Evolutionary conservation across 2,329 filamentous ascomycete genomes (phyloP).

Genomic region (Pseudocercospora fijiensis): DNA sequence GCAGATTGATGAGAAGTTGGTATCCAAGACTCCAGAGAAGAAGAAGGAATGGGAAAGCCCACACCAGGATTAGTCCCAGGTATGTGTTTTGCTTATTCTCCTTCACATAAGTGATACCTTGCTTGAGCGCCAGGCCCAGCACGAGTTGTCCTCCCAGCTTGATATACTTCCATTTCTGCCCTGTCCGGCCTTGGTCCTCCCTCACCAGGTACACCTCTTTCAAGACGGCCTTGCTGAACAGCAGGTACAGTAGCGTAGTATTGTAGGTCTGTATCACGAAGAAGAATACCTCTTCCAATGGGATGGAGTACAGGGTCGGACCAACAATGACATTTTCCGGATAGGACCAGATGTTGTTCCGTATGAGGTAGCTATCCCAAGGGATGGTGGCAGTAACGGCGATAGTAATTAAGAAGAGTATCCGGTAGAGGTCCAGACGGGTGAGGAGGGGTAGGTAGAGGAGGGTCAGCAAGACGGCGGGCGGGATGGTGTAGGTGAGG

Average conservation of each 20-base stretch:
- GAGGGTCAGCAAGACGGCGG: constrained; percentile 58
- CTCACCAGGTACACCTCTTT: constrained; percentile 55
- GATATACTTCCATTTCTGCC: constrained; percentile 42
- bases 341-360: constrained; percentile 68
- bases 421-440: constrained; percentile 62
- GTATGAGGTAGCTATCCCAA: constrained; percentile 75
- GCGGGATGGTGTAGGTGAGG: constrained; percentile 65
- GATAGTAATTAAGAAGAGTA: constrained; percentile 59
- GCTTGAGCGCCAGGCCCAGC: constrained; percentile 47
- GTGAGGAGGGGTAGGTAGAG: constrained; percentile 63
- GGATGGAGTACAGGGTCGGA: constrained; percentile 62
- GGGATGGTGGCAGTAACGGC: constrained; percentile 68
- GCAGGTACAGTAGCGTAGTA: constrained; percentile 65
- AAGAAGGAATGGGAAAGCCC: constrained; percentile 66
- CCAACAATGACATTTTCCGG: constrained; percentile 65
- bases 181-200: constrained; percentile 35
- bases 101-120: constrained; percentile 49
- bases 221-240: constrained; percentile 63
- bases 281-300: constrained; percentile 72
- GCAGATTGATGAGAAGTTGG: constrained; percentile 62
- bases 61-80: constrained; percentile 66
- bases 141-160: constrained; percentile 53
- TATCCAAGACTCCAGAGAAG: constrained; percentile 64
- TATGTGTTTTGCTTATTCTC: constrained; percentile 59
- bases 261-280: constrained; percentile 76